Percentiles rank a stretch among this genome's conserved stretches.
Evolutionary conservation across 306 rosid genomes (phyloP).

Genomic region (Inga laurina): DNA sequence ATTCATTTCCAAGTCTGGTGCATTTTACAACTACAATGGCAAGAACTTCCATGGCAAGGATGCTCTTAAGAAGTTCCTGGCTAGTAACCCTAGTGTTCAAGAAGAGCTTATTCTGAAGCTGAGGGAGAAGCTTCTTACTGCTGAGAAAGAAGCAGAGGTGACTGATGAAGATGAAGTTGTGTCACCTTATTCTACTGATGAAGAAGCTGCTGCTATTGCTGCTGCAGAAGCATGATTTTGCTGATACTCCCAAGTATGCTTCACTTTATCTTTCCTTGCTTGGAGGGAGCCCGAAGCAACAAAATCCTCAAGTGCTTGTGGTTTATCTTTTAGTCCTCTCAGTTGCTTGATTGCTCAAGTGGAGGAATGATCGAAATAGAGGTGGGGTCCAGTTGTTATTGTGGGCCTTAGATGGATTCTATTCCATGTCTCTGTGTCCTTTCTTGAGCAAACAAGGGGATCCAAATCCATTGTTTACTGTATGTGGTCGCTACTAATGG

Average conservation of each 20-base stretch:
- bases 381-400: neutral
- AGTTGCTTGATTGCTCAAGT: neutral
- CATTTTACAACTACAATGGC: constrained; percentile 52
- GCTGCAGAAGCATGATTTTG: constrained; percentile 56
- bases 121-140: constrained; percentile 57
- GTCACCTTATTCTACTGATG: constrained; percentile 4
- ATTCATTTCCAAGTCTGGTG: constrained; percentile 51
- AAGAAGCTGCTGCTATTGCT: constrained; percentile 31
- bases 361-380: neutral
- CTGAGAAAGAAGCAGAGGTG: constrained; percentile 36
- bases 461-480: constrained; percentile 7
- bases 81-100: constrained; percentile 35
- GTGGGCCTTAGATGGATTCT: neutral
- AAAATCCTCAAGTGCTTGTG: constrained; percentile 20
- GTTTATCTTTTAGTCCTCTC: neutral
- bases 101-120: constrained; percentile 54
- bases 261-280: constrained; percentile 10
- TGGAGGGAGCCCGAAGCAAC: neutral
- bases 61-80: constrained; percentile 52
- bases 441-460: neutral
- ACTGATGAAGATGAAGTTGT: constrained; percentile 27
- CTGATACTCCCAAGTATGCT: constrained; percentile 12
- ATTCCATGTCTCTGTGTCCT: neutral
- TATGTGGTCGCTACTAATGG: constrained; percentile 26
- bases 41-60: constrained; percentile 52